Conservation (phyloP, 371 early-diverging fungal species). For the Mortierella sp. region DNA sequence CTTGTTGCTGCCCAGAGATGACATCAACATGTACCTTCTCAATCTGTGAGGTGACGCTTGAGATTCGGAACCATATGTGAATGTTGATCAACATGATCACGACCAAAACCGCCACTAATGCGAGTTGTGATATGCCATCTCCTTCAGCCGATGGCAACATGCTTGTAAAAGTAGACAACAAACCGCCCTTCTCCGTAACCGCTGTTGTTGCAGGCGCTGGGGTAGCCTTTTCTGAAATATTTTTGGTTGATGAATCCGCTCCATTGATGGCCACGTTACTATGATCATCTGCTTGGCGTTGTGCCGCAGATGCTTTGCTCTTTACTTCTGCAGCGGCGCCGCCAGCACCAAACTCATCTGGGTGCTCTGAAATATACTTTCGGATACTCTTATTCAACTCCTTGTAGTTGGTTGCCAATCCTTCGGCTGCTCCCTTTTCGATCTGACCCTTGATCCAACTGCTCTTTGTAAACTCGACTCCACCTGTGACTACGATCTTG, state of each 20-base stretch:
- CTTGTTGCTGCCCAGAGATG: conserved; percentile 1
- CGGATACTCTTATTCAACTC: conserved; percentile 61
- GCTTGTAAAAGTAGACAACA: conserved; percentile 6
- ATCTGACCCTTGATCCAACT: conserved; percentile 84
- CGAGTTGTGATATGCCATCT: conserved; percentile 15
- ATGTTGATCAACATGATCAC: conserved; percentile 36
- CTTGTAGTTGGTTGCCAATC: conserved; percentile 71
- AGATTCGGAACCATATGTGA: conserved; percentile 47
- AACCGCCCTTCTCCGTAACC: not conserved
- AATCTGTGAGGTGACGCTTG: conserved; percentile 41
- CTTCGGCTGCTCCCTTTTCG: conserved; percentile 78
- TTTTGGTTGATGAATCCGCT: not conserved
- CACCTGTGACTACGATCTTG: conserved; percentile 75
- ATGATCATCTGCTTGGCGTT: not conserved
- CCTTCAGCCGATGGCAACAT: conserved; percentile 4
- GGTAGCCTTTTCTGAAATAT: not conserved
- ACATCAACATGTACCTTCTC: conserved; percentile 37
- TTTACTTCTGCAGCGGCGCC: not conserved
- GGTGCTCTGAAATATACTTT: conserved; percentile 8
- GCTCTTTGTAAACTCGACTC: conserved; percentile 78
- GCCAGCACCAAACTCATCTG: conserved; percentile 6
- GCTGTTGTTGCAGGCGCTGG: not conserved
- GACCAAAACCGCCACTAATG: conserved; percentile 20
- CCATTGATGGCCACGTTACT: not conserved
- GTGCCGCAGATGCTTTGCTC: not conserved